phyloP scores from a whole-genome alignment of 345 rosid genomes.

The Lepidium africanum region DNA sequence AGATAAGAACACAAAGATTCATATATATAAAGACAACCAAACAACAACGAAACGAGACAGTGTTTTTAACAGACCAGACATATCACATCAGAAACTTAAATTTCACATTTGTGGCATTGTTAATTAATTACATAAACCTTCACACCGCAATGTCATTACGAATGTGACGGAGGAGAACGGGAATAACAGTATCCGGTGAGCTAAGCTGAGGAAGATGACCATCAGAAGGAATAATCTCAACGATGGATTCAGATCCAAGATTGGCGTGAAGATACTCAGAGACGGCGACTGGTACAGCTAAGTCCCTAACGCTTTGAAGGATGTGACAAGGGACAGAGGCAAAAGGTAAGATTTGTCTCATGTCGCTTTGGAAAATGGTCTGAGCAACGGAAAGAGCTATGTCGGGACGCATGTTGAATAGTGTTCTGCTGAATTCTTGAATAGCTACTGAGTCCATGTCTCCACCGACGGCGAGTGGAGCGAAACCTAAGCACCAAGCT shows the following conservation, averaged over 20 bases:
- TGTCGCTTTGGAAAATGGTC: conserved; percentile 69
- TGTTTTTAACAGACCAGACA: conserved; percentile 9
- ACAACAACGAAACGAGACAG: not conserved
- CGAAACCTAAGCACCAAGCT: conserved; percentile 89
- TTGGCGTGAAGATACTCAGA: conserved; percentile 71
- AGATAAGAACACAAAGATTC: conserved; percentile 12
- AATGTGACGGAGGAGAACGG: conserved; percentile 70
- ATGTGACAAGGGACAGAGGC: conserved; percentile 84
- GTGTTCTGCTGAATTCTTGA: conserved; percentile 89
- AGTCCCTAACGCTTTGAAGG: conserved; percentile 70
- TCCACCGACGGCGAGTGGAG: conserved; percentile 77
- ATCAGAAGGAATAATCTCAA: conserved; percentile 72
- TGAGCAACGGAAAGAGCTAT: conserved; percentile 68
- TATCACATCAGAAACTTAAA: conserved; percentile 2
- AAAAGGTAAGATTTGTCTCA: conserved; percentile 48
- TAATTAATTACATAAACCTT: not conserved
- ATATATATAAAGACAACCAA: conserved; percentile 1
- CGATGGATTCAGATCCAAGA: conserved; percentile 61
- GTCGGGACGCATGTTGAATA: conserved; percentile 95
- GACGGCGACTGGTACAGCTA: conserved; percentile 76
- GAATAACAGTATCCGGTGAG: conserved; percentile 79
- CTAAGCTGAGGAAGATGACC: conserved; percentile 97
- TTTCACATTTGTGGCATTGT: not conserved
- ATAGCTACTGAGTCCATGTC: conserved; percentile 85
- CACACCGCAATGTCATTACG: conserved; percentile 43